phyloP scores from a whole-genome alignment of 169 alveolate genomes.

The Plasmodium malariae region DNA sequence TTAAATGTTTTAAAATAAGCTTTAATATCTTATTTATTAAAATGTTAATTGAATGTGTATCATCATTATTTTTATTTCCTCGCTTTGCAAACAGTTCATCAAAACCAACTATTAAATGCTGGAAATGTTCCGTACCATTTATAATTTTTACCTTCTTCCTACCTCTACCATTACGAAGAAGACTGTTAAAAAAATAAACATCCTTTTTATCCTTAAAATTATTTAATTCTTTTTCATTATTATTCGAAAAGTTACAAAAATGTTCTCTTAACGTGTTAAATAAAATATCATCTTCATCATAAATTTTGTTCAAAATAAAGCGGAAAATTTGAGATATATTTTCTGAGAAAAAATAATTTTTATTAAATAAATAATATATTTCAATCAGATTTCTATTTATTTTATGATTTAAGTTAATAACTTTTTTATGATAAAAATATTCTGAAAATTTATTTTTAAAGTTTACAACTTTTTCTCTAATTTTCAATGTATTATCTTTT shows the following conservation, averaged over 20 bases:
- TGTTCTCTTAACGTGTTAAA: slow-evolving; percentile 6
- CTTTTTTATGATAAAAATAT: slow-evolving; percentile 64
- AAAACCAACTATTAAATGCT: slow-evolving; percentile 22
- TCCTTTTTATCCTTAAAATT: neutral
- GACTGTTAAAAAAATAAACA: neutral
- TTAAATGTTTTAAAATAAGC: slow-evolving; percentile 56
- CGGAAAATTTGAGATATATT: slow-evolving; percentile 37
- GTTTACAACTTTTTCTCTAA: neutral
- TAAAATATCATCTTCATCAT: slow-evolving; percentile 38
- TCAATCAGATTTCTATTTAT: slow-evolving; percentile 48
- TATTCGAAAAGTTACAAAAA: slow-evolving; percentile 1
- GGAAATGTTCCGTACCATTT: slow-evolving; percentile 13
- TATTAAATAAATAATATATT: slow-evolving; percentile 46
- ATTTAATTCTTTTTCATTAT: slow-evolving; percentile 12
- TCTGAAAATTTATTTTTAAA: slow-evolving; percentile 42
- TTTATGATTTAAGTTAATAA: slow-evolving; percentile 60
- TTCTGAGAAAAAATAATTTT: slow-evolving; percentile 28
- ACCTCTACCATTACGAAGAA: neutral
- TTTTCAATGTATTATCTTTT: neutral
- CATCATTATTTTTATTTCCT: slow-evolving; percentile 2
- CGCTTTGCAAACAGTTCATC: neutral
- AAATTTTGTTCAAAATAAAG: slow-evolving; percentile 26
- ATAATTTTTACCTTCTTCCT: neutral
- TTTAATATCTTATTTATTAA: slow-evolving; percentile 61
- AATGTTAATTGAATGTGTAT: slow-evolving; percentile 34